These are phyloP conservation scores for Candida sanyaensis DNA, from an alignment of 1,139 yeast species.

Conservation along the genomic window DNA sequence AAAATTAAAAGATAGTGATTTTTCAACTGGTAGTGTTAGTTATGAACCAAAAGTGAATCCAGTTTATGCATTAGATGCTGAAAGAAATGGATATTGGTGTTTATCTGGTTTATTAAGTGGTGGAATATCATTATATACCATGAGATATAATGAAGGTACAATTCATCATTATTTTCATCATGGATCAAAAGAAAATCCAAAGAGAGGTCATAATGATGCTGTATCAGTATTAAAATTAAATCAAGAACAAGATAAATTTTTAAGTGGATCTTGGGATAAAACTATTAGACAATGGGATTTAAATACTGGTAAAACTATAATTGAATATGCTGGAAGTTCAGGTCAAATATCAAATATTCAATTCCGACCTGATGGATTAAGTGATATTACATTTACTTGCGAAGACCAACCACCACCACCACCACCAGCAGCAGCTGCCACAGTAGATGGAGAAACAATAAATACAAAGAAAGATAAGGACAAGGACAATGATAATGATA, in stretches of 20 bases:
- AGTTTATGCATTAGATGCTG: conserved; percentile 84
- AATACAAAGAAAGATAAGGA: conserved; percentile 3
- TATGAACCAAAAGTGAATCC: conserved; percentile 79
- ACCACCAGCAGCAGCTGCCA: conserved; percentile 1
- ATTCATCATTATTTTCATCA: conserved; percentile 73
- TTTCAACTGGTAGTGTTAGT: conserved; percentile 39
- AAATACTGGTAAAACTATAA: conserved; percentile 61
- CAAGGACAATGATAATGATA: conserved; percentile 24
- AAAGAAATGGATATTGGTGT: conserved; percentile 81
- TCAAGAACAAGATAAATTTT: conserved; percentile 56
- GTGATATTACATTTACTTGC: conserved; percentile 25
- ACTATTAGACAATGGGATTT: conserved; percentile 82
- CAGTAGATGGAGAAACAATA: neutral
- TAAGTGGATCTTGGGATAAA: conserved; percentile 93
- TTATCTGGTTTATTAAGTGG: conserved; percentile 83
- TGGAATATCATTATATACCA: conserved; percentile 82
- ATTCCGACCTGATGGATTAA: conserved; percentile 74
- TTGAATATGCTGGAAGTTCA: conserved; percentile 52
- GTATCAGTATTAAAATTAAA: conserved; percentile 73
- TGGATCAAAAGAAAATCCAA: conserved; percentile 19
- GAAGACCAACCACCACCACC: conserved; percentile 8
- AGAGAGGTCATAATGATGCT: conserved; percentile 62
- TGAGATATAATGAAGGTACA: conserved; percentile 81
- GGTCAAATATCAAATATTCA: conserved; percentile 83
- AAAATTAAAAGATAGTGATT: conserved; percentile 45